Evolutionary conservation across 2,329 filamentous ascomycete genomes (phyloP).

Genomic region (Fusarium camptoceras): DNA sequence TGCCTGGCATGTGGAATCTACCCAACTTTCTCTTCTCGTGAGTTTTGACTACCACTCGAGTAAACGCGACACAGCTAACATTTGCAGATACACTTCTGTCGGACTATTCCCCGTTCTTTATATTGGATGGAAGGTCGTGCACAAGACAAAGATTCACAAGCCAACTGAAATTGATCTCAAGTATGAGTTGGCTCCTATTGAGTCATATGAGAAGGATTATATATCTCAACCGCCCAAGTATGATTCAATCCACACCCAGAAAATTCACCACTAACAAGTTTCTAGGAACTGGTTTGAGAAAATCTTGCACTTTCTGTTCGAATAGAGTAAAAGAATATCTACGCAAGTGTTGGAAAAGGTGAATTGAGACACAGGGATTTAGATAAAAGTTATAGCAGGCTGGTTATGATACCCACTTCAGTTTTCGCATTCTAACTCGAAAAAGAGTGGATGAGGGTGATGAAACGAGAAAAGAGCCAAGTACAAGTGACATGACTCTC

Average conservation of each 20-base stretch:
- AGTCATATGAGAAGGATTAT: constrained; percentile 13
- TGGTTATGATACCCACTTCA: not conserved
- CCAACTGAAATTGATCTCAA: constrained; percentile 9
- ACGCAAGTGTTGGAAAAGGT: no score
- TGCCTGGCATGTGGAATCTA: constrained; percentile 75
- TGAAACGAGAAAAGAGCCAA: not conserved
- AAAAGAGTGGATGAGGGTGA: not conserved
- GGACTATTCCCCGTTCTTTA: constrained; percentile 9
- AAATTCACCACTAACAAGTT: not conserved
- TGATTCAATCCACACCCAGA: fast-evolving
- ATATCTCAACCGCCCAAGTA: constrained; percentile 13
- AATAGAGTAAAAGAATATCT: not conserved
- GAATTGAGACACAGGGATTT: not conserved
- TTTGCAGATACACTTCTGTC: constrained; percentile 6
- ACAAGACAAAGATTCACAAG: constrained; percentile 15
- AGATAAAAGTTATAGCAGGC: not conserved
- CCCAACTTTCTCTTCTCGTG: constrained; percentile 79
- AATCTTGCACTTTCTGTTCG: constrained; percentile 5
- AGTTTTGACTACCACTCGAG: constrained; percentile 43
- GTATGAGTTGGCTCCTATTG: constrained; percentile 1
- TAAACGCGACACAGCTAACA: fast-evolving
- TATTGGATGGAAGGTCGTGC: constrained; percentile 16
- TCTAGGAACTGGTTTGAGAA: constrained; percentile 22
- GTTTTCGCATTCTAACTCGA: not conserved
- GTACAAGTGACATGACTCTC: not conserved